Evolutionary conservation across 371 early-diverging fungal species (phyloP).

Genomic region (Mycotypha africana): DNA sequence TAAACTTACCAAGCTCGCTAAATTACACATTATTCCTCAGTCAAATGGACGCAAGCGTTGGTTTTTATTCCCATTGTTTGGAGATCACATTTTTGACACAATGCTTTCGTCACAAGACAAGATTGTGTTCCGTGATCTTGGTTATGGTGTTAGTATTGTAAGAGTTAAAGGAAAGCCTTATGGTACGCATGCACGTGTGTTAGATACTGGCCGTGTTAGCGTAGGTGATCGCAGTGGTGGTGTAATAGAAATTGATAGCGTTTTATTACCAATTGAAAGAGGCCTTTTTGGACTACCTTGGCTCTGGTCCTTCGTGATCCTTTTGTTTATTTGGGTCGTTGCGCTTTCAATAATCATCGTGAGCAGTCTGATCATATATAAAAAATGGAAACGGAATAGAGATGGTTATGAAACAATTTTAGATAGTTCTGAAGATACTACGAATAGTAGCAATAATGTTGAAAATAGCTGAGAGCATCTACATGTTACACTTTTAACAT

Average conservation of each 20-base stretch:
- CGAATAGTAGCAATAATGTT: too few relatives aligned
- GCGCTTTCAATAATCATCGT: not conserved
- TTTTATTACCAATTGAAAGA: conserved; percentile 32
- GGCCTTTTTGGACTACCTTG: conserved; percentile 31
- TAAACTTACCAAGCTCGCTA: conserved; percentile 34
- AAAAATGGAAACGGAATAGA: conserved; percentile 12
- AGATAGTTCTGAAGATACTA: too few relatives aligned
- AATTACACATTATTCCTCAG: conserved; percentile 34
- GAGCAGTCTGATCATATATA: conserved; percentile 1
- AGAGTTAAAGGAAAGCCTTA: conserved; percentile 21
- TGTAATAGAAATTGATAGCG: conserved; percentile 33
- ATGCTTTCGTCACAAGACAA: conserved; percentile 39
- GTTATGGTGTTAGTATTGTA: conserved; percentile 11
- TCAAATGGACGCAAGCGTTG: conserved; percentile 4
- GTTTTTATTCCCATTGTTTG: conserved; percentile 8
- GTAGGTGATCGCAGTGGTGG: conserved; percentile 30
- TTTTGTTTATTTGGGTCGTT: conserved; percentile 1
- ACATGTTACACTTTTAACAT: too few relatives aligned
- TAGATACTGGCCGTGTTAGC: conserved; percentile 22
- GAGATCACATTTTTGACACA: conserved; percentile 28
- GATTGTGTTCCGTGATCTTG: conserved; percentile 19
- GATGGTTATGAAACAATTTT: conserved; percentile 12
- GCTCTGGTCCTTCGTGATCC: conserved; percentile 28
- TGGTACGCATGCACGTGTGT: conserved; percentile 19
- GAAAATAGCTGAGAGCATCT: too few relatives aligned